phyloP scores from a whole-genome alignment of 2,329 filamentous ascomycete genomes.

The Xylaria hypoxylon region DNA sequence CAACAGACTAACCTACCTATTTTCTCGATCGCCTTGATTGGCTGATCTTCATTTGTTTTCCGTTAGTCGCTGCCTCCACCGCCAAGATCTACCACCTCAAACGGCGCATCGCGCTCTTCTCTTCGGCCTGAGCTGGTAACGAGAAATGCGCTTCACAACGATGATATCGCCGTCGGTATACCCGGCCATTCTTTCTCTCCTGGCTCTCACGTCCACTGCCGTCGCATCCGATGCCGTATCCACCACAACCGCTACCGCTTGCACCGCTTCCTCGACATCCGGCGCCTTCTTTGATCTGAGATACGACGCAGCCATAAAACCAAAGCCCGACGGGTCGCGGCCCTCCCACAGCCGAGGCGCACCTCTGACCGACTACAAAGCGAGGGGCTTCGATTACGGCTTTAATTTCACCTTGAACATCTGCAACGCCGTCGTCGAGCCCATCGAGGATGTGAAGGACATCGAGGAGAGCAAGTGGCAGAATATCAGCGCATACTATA shows the following conservation, averaged over 20 bases:
- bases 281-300: conserved; percentile 71
- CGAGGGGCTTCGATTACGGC: conserved; percentile 80
- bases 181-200: conserved; percentile 52
- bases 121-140: conserved; percentile 1
- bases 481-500: conserved; percentile 85
- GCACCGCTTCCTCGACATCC: conserved; percentile 67
- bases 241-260: conserved; percentile 60
- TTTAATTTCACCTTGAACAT: conserved; percentile 88
- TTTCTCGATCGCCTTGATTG: conserved; percentile 35
- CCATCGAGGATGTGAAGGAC: conserved; percentile 72
- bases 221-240: conserved; percentile 53
- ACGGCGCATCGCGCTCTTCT: conserved; percentile 28
- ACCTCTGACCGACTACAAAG: conserved; percentile 66
- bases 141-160: conserved; percentile 45
- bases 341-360: conserved; percentile 54
- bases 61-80: conserved; percentile 1
- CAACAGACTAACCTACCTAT: conserved; percentile 6
- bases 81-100: conserved; percentile 4
- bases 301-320: conserved; percentile 62
- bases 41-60: conserved; percentile 22
- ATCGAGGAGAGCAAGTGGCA: conserved; percentile 70
- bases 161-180: conserved; percentile 43
- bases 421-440: conserved; percentile 79
- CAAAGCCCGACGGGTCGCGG: conserved; percentile 58
- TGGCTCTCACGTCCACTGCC: conserved; percentile 50